Conservation (phyloP, 495 filamentous ascomycete genomes). For the Aspergillus heteromorphus region DNA sequence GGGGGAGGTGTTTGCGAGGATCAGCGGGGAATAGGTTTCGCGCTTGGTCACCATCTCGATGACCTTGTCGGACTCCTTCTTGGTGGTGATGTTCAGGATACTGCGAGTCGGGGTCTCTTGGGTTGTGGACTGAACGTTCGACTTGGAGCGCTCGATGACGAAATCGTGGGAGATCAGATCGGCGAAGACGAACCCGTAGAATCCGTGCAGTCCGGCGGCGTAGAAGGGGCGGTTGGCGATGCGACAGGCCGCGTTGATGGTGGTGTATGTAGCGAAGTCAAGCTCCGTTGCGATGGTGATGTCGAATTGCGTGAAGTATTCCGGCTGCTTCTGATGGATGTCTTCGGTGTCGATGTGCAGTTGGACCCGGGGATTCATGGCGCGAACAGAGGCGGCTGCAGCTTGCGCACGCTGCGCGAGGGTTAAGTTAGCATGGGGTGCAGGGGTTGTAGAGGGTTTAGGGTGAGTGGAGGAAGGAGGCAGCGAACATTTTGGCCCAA, state of each 20-base stretch:
- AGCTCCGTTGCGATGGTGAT: constrained; percentile 90
- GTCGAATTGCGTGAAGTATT: constrained; percentile 74
- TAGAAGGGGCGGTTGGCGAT: constrained; percentile 76
- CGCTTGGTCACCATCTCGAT: constrained; percentile 89
- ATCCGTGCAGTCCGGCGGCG: constrained; percentile 77
- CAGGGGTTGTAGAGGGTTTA: not conserved
- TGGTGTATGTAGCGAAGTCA: constrained; percentile 61
- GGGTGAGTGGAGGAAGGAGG: too few relatives aligned
- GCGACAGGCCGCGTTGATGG: constrained; percentile 78
- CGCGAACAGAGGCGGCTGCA: constrained; percentile 68
- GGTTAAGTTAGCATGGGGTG: constrained; percentile 10
- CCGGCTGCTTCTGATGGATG: constrained; percentile 56
- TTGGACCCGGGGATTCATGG: constrained; percentile 85
- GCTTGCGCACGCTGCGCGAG: constrained; percentile 68
- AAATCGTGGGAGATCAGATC: constrained; percentile 87
- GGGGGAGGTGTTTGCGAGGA: constrained; percentile 68
- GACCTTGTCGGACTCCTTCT: constrained; percentile 66
- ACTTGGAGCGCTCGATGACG: constrained; percentile 75
- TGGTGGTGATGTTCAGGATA: constrained; percentile 63
- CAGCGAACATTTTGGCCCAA: constrained; percentile 68
- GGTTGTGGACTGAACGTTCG: constrained; percentile 61
- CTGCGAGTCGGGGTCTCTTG: constrained; percentile 75
- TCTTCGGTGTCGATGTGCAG: constrained; percentile 63
- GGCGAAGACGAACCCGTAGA: constrained; percentile 93
- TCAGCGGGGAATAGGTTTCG: constrained; percentile 78